Evolutionary conservation across 108 stramenopile genomes (phyloP).

Genomic region (Conticribra guillardii): DNA sequence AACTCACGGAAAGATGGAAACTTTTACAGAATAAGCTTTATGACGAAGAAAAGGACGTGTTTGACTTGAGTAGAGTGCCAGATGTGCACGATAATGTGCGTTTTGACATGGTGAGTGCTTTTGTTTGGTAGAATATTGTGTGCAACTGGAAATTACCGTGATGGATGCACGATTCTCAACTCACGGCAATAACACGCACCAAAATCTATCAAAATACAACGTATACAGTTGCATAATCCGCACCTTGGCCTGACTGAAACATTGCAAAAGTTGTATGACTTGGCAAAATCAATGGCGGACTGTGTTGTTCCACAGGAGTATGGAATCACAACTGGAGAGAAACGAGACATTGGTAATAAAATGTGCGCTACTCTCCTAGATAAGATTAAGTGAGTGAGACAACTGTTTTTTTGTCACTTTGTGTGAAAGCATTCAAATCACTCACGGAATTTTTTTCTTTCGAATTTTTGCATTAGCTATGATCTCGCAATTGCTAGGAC

Average conservation of each 20-base stretch:
- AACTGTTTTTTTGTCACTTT: too few relatives aligned
- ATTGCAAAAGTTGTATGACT: conserved; percentile 84
- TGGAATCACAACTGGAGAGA: conserved; percentile 87
- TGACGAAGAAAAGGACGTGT: conserved; percentile 80
- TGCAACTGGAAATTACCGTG: too few relatives aligned
- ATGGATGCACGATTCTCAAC: too few relatives aligned
- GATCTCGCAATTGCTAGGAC: conserved; percentile 88
- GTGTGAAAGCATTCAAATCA: too few relatives aligned
- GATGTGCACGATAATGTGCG: conserved; percentile 88
- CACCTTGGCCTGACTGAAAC: conserved; percentile 82
- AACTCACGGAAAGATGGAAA: conserved; percentile 95
- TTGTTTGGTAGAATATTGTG: too few relatives aligned
- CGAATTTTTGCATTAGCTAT: conserved; percentile 42
- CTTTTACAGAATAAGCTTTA: conserved; percentile 89
- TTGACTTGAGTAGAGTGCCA: conserved; percentile 93
- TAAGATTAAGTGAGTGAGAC: conserved; percentile 84
- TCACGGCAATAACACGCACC: too few relatives aligned
- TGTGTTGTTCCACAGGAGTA: conserved; percentile 98
- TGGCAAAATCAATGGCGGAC: conserved; percentile 93
- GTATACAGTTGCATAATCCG: conserved; percentile 94
- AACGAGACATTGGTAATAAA: conserved; percentile 86
- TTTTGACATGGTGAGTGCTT: conserved; percentile 80
- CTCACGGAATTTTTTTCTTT: too few relatives aligned
- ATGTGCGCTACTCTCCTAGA: conserved; percentile 93
- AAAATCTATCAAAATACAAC: too few relatives aligned